Evolutionary conservation across 2,329 filamentous ascomycete species (phyloP).

Genomic region (Ophiostoma pallidulum): DNA sequence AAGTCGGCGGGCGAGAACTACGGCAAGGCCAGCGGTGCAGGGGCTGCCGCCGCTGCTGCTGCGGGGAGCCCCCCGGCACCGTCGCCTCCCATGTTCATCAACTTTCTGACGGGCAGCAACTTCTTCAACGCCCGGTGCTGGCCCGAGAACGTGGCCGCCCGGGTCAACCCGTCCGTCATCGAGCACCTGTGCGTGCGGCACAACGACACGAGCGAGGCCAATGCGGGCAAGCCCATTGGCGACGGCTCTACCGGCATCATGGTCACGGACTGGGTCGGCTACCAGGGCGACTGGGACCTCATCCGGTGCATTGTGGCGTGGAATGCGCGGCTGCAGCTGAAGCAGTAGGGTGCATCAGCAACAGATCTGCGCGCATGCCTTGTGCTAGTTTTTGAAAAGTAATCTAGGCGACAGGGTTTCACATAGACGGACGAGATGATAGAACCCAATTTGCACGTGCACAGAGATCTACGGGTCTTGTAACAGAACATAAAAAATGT

Average conservation of each 20-base stretch:
- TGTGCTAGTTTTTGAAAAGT: no score
- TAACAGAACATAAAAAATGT: background rate
- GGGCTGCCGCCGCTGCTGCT: background rate
- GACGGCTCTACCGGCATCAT: conserved; percentile 79
- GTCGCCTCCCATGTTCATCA: conserved; percentile 65
- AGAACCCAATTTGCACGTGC: no score
- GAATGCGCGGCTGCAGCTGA: conserved; percentile 61
- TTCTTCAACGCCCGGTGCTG: conserved; percentile 90
- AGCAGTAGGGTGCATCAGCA: conserved; percentile 23
- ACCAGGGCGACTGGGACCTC: conserved; percentile 82
- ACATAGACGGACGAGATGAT: no score
- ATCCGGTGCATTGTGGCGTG: conserved; percentile 80
- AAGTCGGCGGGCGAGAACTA: conserved; percentile 50
- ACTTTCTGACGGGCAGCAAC: conserved; percentile 85
- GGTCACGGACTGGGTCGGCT: conserved; percentile 88
- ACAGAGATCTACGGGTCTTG: no score
- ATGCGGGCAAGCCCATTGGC: conserved; percentile 43
- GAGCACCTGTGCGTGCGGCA: conserved; percentile 53
- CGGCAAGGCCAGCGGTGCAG: conserved; percentile 2
- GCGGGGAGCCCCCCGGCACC: conserved; percentile 9
- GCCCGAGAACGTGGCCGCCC: conserved; percentile 84
- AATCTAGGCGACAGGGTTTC: no score
- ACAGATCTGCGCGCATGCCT: no score
- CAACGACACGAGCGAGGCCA: conserved; percentile 41
- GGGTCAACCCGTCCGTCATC: conserved; percentile 69